Evolutionary conservation across 129 eudicot genomes (phyloP), one percentile per base, ranked within the genome.

Genomic region (Flaveria ramosissima): DNA sequence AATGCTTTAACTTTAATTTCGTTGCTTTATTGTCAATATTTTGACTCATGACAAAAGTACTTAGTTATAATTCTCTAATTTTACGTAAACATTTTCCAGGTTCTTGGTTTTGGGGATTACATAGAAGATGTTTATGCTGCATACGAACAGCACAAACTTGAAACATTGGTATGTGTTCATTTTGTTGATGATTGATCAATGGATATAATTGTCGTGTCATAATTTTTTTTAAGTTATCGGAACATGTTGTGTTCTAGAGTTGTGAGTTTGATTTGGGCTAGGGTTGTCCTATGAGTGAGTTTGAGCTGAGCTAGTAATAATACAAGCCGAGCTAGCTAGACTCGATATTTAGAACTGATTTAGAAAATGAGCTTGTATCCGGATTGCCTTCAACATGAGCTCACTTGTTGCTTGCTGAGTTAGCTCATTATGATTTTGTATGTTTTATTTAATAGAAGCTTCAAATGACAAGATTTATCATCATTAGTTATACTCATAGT

Each of bases 71-170:
- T 1, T 15, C 21, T 71, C 51, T 4, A 20, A 73, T 56, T 6
- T 24, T 46, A 4, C 56, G 20, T 17, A n/a, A 68, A 41, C 14
- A 16, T 73, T 23, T 71, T 15, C 17, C 91, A 91, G 97, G 97
- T 84, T 56, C 97, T 92, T 53, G 98, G 98, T 50, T n/a, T 92
- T 74, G 92, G 94, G 80, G 96, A 90, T 46, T 92, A 92, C 85
- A 86, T 88, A 71, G 92, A 85, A 82, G 98, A 93, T 10, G 98
- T 93, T 61, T 90, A 85, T 81, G 84, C 96, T 77, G 96, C 98
- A 52, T 93, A 90, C n/a, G 96, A 90, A 80, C 97, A 93, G 70
- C 98, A 93, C 90, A 90, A 88, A 81, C 83, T 77, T 10, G 98
- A 93, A 85, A 87, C 96, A 3, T 39, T 85, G 89, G 98, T 90